Evolutionary conservation across 2,329 filamentous ascomycete species (phyloP), one percentile per base, ranked within the genome.

Genomic region (Aaosphaeria arxii): DNA sequence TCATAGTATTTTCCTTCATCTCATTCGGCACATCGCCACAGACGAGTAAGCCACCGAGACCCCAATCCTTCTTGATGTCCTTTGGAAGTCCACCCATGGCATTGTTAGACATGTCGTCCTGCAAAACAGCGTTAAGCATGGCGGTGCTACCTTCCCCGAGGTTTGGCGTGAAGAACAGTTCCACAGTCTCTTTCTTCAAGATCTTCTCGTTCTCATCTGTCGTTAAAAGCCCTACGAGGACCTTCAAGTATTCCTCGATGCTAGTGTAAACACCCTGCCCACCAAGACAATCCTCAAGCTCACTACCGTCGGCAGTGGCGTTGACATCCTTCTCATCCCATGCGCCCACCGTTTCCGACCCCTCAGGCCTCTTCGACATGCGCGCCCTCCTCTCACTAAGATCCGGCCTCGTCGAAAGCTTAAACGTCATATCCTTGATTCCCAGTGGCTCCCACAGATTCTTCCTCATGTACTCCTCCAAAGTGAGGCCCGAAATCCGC

Each of bases 391-490:
- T 46, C 1, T 39, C 54, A 17, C 53, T 46, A 9, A 68, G 17
- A 29, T 65, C 63, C 5, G 60, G 58, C 2, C 61, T 54, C 6
- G 36, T 43, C 1, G 45, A 50, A 0, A 58, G 81, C 42, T 82
- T 69, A 73, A 87, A 82, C 44, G 73, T 78, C 55, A 84, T 76
- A 40, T 80, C 74, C 1, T 72, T 69, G 43, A 79, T 64, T 0
- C 67, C 71, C 2, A 78, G 64, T 1, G 74, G 75, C 43, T 69
- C 58, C 62, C 74, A 71, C 7, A 79, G 69, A 47, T 76, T 62
- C 43, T 71, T 57, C 44, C 67, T 61, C 55, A 75, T 70, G 58
- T 71, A 73, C 29, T 72, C 67, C 44, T 74, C 69, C 1, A 77
- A 63, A 3, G 56, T 53, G 29, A 65, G 52, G 5, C 70, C 68